Base-by-base conservation (phyloP, 139 green algal species). In the Tetratostichococcus sp. region DNA sequence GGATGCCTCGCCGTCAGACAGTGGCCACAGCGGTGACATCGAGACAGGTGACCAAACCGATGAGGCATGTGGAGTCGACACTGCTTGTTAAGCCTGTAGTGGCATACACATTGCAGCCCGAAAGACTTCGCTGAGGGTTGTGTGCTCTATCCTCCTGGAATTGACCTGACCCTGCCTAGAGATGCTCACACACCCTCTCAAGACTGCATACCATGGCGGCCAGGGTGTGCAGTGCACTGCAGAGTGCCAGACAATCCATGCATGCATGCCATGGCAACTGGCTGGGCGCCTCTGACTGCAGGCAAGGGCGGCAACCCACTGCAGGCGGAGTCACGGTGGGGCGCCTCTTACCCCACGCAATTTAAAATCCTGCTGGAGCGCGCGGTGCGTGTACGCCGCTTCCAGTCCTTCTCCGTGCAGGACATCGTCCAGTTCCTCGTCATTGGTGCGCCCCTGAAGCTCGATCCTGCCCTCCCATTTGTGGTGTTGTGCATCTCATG, bases 391-490 rank as follows among this genome's bases (percentile, higher is more conserved):
- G 31, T 28, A 42, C 50, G 77, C 34, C 77, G 77, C 30, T 82
- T 82, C 43, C 35, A 82, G 72, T 35, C 72, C 4, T 59, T 82
- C 34, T 65, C 32, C 23, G 43, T 32, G 25, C 72, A 74, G 17
- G 77, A 82, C 67, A 59, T 82, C 72, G 5, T 65, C 22, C 77
- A 82, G 57, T 82, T 72, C 23, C 21, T 82, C 30, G 50, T 82
- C 50, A 62, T 62, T 17, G 50, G 50, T 62, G 50, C 11, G 50
- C 19, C 50, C 2, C 39, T n/a, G n/a, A n/a, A n/a, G n/a, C n/a
- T n/a, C n/a, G n/a, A n/a, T n/a, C n/a, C n/a, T n/a, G n/a, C n/a
- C 39, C 39, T 50, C 39, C 14, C 39, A 50, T 50, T 14, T 50
- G 39, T 50, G 39, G 8, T 50, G 39, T 14, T n/a, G n/a, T n/a